A percentile compares a stretch with the other conserved stretches of the same genome.
Conservation (phyloP, 139 green algal genomes). For the Tetradesmus lagerheimii region DNA sequence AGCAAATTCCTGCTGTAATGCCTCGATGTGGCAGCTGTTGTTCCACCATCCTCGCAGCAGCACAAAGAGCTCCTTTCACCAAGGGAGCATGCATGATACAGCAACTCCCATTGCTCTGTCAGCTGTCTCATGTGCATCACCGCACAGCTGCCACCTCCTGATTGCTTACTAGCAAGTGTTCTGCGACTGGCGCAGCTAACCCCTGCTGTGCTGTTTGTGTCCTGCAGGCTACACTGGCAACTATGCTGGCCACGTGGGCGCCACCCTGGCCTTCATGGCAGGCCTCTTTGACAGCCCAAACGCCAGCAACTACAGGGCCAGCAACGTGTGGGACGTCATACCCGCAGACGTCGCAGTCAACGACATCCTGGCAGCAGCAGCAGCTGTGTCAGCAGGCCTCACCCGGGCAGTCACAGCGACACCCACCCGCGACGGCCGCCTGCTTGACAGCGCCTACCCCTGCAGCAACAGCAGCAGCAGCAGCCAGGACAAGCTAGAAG, state of each 20-base stretch:
- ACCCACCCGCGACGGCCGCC: not conserved
- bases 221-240: slow-evolving; percentile 59
- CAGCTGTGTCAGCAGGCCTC: slow-evolving; percentile 26
- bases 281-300: slow-evolving; percentile 55
- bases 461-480: not conserved
- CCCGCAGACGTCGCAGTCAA: slow-evolving; percentile 65
- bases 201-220: not conserved
- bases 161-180: too few species aligned
- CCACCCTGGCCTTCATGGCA: slow-evolving; percentile 53
- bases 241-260: slow-evolving; percentile 47
- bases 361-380: slow-evolving; percentile 58
- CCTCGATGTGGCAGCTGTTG: too few species aligned
- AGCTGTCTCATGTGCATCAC: too few species aligned
- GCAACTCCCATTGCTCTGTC: too few species aligned
- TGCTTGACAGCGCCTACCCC: not conserved
- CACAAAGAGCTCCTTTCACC: too few species aligned
- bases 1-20: too few species aligned
- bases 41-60: too few species aligned
- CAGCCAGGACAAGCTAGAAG: not conserved
- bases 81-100: too few species aligned
- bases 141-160: too few species aligned
- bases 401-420: not conserved
- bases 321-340: slow-evolving; percentile 62
- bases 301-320: slow-evolving; percentile 39
- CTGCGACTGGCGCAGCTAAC: not conserved